Evolutionary conservation across 179 eudicot genomes (phyloP), one percentile per base, ranked within the genome.

Genomic region (Patellifolia procumbens): DNA sequence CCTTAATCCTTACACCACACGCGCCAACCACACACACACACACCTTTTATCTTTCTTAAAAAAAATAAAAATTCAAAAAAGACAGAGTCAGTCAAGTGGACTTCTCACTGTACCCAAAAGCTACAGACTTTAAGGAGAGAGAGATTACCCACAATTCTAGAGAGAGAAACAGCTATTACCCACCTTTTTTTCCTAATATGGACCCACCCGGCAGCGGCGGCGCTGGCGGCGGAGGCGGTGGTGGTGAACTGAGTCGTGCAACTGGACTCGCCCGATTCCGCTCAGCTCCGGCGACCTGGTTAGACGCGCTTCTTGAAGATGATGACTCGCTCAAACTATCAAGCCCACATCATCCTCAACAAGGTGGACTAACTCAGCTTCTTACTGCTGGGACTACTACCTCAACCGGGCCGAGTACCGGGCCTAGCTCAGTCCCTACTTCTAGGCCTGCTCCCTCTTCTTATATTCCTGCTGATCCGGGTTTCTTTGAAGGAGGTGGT

Each of bases 271-370:
- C 92, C 20, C 80, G 96, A 26, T 91, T 82, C 86, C 86, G 88
- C 31, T 91, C 92, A 61, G 96, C 92, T 72, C 96, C 96, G 74
- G 88, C 92, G 59, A 84, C 87, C n/a, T 91, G 92, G 92, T 66
- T 91, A 31, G 96, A 91, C 48, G 89, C 96, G 0, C 73, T 91
- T 0, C 90, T 91, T 8, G 96, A 89, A 31, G 83, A 83, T 24
- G 88, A 83, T 1, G 87, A 89, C 42, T 76, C 79, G 2, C 84
- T 83, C 28, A 81, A 81, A 51, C 78, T 82, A 2, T 39, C 74
- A 3, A 80, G 75, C 39, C 69, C 83, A 34, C 35, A 28, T 0
- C 32, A 52, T 74, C 79, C 68, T 79, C 77, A n/a, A 73, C 78
- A 19, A 24, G 52, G 37, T 35, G 70, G 78, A 24, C 74, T 43